Percentiles rank a stretch among this genome's conserved stretches.
phyloP scores from a whole-genome alignment of 805 yeast genomes.

The Ogataea allantospora region DNA sequence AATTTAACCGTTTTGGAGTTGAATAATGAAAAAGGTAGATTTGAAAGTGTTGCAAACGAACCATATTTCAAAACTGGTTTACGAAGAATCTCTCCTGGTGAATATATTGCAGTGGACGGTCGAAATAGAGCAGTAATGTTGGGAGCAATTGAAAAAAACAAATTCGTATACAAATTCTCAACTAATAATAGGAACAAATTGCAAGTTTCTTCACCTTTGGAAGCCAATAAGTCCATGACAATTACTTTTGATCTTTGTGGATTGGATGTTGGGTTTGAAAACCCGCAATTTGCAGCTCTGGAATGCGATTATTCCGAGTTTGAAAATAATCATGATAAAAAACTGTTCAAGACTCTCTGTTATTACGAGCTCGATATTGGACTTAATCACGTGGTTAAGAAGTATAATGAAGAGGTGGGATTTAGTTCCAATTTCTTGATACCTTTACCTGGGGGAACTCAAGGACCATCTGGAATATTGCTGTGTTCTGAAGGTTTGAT shows the following conservation, averaged over 20 bases:
- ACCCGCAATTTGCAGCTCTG: conserved; percentile 80
- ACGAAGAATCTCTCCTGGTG: conserved; percentile 74
- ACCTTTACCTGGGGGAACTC: conserved; percentile 70
- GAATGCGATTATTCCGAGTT: conserved; percentile 55
- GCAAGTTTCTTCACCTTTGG: conserved; percentile 70
- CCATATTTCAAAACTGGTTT: conserved; percentile 75
- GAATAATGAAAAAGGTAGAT: conserved; percentile 30
- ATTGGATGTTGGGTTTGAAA: conserved; percentile 74
- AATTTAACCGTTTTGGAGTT: conserved; percentile 48
- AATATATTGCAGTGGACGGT: conserved; percentile 67
- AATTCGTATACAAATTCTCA: conserved; percentile 64
- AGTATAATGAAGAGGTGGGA: conserved; percentile 41
- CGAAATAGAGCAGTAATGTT: conserved; percentile 66
- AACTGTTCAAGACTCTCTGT: conserved; percentile 39
- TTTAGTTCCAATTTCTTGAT: conserved; percentile 50
- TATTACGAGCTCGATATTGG: conserved; percentile 87
- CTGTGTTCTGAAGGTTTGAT: conserved; percentile 58
- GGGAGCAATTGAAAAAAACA: conserved; percentile 71
- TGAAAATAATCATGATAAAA: conserved; percentile 17
- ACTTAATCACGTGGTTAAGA: conserved; percentile 66
- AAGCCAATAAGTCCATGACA: conserved; percentile 49
- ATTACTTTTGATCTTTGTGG: conserved; percentile 56
- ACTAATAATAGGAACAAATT: conserved; percentile 45
- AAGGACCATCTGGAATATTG: conserved; percentile 69
- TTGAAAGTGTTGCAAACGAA: conserved; percentile 50